Evolutionary conservation across 2,329 filamentous ascomycete species (phyloP).

Genomic region (Claviceps paspali): DNA sequence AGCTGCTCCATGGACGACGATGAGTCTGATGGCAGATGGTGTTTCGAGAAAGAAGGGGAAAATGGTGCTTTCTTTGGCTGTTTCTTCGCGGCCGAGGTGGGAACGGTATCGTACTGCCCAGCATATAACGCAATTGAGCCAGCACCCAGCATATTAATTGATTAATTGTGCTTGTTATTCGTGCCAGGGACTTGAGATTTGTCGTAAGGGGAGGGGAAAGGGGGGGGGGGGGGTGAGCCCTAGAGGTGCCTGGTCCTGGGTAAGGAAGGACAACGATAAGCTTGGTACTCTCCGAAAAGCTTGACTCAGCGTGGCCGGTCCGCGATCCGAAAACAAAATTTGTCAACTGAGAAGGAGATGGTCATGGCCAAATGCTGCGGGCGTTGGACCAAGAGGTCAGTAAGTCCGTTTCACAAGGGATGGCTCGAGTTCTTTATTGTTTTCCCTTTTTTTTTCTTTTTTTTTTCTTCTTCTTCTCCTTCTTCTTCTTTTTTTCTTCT

Average conservation of each 20-base stretch:
- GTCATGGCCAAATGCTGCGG: conserved; percentile 2
- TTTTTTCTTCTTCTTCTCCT: neutral
- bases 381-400: conserved; percentile 1
- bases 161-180: neutral
- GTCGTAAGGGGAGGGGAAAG: neutral
- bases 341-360: conserved; percentile 4
- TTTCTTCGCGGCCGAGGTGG: conserved; percentile 5
- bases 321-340: conserved; percentile 5
- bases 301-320: conserved; percentile 2
- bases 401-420: neutral
- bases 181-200: conserved; percentile 6
- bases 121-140: conserved; percentile 13
- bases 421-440: neutral
- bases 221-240: no score
- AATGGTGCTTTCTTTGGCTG: conserved; percentile 5
- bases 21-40: conserved; percentile 5
- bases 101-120: conserved; percentile 11
- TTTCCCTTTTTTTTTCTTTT: neutral
- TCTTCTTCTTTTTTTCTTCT: neutral
- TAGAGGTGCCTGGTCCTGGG: no score
- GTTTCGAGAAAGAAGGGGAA: conserved; percentile 3
- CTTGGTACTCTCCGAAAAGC: neutral
- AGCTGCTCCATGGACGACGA: conserved; percentile 9
- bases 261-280: neutral
- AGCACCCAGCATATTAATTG: conserved; percentile 7